These are phyloP conservation scores for Entomortierella parvispora DNA, from an alignment of 192 early-diverging fungal genomes.

Conservation along the genomic window DNA sequence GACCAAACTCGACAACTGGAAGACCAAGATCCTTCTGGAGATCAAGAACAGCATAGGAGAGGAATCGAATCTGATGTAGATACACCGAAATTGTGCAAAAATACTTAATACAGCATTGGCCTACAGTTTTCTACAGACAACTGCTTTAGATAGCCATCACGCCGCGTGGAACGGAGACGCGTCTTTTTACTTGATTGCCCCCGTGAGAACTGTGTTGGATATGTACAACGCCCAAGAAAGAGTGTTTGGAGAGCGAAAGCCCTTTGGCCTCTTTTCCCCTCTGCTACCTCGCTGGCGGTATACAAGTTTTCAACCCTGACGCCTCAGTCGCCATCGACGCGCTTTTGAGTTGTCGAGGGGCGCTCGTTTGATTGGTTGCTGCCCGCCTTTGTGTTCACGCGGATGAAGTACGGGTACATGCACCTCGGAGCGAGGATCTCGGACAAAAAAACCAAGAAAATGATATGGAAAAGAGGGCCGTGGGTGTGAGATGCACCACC, in stretches of 20 bases:
- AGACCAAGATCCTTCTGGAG: conserved; percentile 88
- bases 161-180: no score
- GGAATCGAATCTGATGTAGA: conserved; percentile 66
- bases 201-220: no score
- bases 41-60: conserved; percentile 89
- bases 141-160: no score
- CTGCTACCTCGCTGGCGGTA: background rate
- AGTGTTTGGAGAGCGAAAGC: background rate
- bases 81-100: background rate
- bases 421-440: no score
- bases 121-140: no score
- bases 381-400: conserved; percentile 1
- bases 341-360: background rate
- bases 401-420: background rate
- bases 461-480: no score
- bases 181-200: no score
- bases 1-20: conserved; percentile 96
- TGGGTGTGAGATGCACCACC: background rate
- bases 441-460: no score
- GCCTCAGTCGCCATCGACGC: no score
- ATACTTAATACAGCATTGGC: background rate
- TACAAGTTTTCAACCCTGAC: no score
- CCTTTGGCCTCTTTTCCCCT: conserved; percentile 1
- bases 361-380: background rate
- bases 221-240: background rate